Base-by-base conservation (phyloP, 305 asterid genomes). In the Withania somnifera region DNA sequence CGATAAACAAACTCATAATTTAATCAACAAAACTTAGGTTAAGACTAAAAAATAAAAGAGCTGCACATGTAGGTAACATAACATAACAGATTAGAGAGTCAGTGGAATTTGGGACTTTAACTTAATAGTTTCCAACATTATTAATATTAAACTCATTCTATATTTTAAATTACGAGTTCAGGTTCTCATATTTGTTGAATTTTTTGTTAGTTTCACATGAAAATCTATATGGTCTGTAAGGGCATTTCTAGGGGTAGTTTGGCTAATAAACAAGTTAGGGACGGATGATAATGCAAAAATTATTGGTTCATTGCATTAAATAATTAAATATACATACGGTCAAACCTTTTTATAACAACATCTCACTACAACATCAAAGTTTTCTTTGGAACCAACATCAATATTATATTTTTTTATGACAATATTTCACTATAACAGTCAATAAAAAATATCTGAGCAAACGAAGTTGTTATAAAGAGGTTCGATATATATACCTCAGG, bases 401-500 rank as follows among this genome's bases (percentile, higher is more conserved):
- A 22, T 24, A 24, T 11, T 9, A 11, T 24, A n/a, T n/a, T n/a
- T n/a, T n/a, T 57, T 32, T 57, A 11, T 57, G 26, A 60, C 19
- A 60, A 13, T 0, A 60, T 13, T 1, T 60, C 28, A 0, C 2
- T 6, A 2, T 26, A 60, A 15, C 38, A 60, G 13, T 24, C 8
- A 19, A 5, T n/a, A n/a, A 26, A 24, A n/a, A 19, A 6, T 11
- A 36, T 11, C 2, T 0, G 6, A 50, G 5, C 34, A 58, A 60
- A 60, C 2, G 2, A 60, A 10, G 11, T 26, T 26, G 30, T 15
- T 26, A 60, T 60, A 60, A 60, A 26, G 3, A 26, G 19, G 19
- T 60, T 13, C 5, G 11, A n/a, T 30, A 77, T 19, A 77, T 19
- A 30, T 17, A 93, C 97, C 93, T 90, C 85, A 52, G 69, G 76